Base-by-base conservation (phyloP, 75 land plant genomes). In the Pinus taeda region DNA sequence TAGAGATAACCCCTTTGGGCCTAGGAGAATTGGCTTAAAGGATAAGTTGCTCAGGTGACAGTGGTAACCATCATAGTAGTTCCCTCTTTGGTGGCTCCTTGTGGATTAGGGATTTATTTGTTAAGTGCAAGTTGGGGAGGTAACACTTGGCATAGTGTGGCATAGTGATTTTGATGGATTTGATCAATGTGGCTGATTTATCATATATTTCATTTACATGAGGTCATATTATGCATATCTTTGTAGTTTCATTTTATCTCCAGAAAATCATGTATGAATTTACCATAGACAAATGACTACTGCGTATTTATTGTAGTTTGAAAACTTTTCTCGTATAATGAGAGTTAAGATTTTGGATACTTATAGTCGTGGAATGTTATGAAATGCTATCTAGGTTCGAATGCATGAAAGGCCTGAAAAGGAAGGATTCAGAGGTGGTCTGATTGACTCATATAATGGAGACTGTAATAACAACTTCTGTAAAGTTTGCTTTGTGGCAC, bases 401-500 rank as follows among this genome's bases (percentile, higher is more conserved):
- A 74, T 74, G 75, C 75, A 74, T 30, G 60, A 74, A 57, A 74
- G 21, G 60, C 33, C 62, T 55, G 75, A 74, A 22, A 74, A 57
- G 18, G 75, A 74, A 21, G 60, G 29, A 74, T 14, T 74, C 26
- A 55, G 20, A 74, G 9, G 62, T 6, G 24, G 33, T 21, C 11
- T 56, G 60, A 21, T 57, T 26, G 75, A 53, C 17, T 22, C 60
- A 15, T 57, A 57, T 66, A 39, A 62, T 4, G 75, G 56, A 56
- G 75, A 56, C 17, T 55, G 42, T 2, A 74, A 30, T 57, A 36
- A 14, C 37, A 57, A 60, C 45, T 56, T 79, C 60, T 79, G 80
- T 57, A 79, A 79, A 79, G 80, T 79, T 36, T 79, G 80, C 49
- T 75, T 79, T 73, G 80, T 57, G 18, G 80, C 80, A 24, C 77